Base-by-base conservation (phyloP, 768 basidiomycete species). In the Russula brevipes region DNA sequence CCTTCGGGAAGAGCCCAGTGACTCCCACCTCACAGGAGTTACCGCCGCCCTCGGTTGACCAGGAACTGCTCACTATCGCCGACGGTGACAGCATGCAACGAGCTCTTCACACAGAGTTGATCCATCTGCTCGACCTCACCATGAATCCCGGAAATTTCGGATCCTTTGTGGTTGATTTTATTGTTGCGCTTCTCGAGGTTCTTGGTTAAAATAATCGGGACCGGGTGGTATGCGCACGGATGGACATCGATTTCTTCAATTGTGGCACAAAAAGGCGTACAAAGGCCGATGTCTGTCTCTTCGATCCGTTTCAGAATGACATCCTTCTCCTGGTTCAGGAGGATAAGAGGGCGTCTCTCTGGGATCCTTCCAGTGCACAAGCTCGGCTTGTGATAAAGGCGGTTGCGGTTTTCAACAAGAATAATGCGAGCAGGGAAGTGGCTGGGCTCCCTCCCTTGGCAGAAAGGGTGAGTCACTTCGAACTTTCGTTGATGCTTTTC, bases 321-420 rank as follows among this genome's bases (percentile, higher is more conserved):
- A 60, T 60, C n/a, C 44, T 64, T 45, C 58, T 64, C 45, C 30
- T 64, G n/a, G 33, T 64, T 16, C 58, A 59, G 52, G 58, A 59
- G 47, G 57, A 42, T 33, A 60, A 55, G 31, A 56, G 44, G 42
- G 45, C 35, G 44, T 4, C 45, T 31, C 44, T n/a, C 30, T 16
- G 5, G 17, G 55, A 36, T 17, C 44, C 55, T 4, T 33, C 24
- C n/a, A 46, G 16, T 46, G 45, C 56, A 6, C 44, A 1, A 3
- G 56, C 56, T 57, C 56, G 47, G 44, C 45, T 57, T 24, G 36
- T 57, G 16, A 46, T 46, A 14, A 36, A 49, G 2, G 56, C 46
- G 16, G 36, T 57, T 10, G 56, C 56, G 14, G 56, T 45, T 5
- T 57, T 57, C 30, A 39, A 49, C 14, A 16, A 16, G 24, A 49